Conservation (phyloP, 2,329 filamentous ascomycete species). For the Neophaeococcomyces aloes region DNA sequence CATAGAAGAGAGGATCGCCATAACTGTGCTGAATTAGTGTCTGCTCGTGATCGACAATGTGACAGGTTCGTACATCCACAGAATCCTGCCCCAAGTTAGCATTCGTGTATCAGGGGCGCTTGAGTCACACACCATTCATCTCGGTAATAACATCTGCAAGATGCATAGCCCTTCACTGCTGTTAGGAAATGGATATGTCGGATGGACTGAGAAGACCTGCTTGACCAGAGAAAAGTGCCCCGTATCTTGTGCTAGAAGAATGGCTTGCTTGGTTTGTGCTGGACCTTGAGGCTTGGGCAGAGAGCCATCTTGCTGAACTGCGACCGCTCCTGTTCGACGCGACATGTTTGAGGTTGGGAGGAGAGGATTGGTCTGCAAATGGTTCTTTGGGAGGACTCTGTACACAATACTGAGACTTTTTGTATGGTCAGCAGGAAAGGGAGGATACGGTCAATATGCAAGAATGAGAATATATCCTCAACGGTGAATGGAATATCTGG, state of each 20-base stretch:
- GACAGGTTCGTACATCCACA: constrained; percentile 34
- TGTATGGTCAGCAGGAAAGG: no score
- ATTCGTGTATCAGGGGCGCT: not conserved
- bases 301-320: constrained; percentile 12
- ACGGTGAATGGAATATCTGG: no score
- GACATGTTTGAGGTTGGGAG: constrained; percentile 22
- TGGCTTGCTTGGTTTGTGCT: constrained; percentile 41
- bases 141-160: constrained; percentile 42
- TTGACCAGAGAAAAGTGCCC: constrained; percentile 43
- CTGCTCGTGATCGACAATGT: constrained; percentile 13
- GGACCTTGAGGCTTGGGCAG: constrained; percentile 12
- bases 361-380: no score
- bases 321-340: constrained; percentile 16
- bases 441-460: no score
- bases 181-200: not conserved
- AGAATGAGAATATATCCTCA: no score
- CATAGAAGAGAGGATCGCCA: constrained; percentile 92
- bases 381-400: no score
- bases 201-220: constrained; percentile 24
- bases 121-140: constrained; percentile 33
- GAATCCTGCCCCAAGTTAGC: constrained; percentile 30
- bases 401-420: no score
- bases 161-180: constrained; percentile 33
- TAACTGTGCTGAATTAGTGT: constrained; percentile 42
- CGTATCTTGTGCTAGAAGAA: constrained; percentile 36